Evolutionary conservation across 2,329 filamentous ascomycete species (phyloP).

Genomic region (Helminthosporium solani): DNA sequence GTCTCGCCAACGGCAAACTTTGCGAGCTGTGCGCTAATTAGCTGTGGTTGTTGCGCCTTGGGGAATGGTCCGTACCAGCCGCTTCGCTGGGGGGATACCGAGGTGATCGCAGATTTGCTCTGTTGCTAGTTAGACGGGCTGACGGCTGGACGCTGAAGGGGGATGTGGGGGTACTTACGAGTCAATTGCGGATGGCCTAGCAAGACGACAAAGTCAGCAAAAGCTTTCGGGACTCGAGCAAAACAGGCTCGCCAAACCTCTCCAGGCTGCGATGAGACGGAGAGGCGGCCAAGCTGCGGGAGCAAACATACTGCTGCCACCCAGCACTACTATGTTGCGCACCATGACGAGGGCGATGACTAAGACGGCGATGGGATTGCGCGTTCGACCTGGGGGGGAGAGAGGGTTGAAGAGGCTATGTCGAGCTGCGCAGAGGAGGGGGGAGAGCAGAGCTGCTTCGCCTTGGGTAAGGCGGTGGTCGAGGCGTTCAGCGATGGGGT

Average conservation of each 20-base stretch:
- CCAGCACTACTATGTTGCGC: constrained; percentile 90
- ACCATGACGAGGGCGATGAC: constrained; percentile 65
- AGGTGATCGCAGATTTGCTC: constrained; percentile 80
- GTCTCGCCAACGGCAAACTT: constrained; percentile 97
- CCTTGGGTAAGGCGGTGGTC: background rate
- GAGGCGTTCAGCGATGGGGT: constrained; percentile 30
- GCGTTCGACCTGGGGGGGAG: constrained; percentile 22
- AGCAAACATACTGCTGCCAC: constrained; percentile 68
- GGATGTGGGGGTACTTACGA: constrained; percentile 2
- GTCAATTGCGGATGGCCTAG: constrained; percentile 13
- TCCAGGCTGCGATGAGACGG: background rate
- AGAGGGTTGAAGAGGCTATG: constrained; percentile 14
- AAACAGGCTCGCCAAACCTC: background rate
- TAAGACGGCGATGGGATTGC: too few species aligned
- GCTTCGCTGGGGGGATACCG: constrained; percentile 79
- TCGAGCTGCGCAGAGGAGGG: background rate
- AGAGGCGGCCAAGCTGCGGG: background rate
- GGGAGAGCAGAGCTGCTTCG: background rate
- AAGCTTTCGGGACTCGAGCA: background rate
- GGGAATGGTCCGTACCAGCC: constrained; percentile 50
- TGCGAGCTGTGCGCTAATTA: constrained; percentile 52
- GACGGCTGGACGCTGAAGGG: background rate
- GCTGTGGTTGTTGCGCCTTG: background rate
- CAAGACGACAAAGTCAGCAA: constrained; percentile 3
- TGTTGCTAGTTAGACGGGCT: constrained; percentile 13